Evolutionary conservation across 768 basidiomycete species (phyloP).

Genomic region (Steccherinum ochraceum): DNA sequence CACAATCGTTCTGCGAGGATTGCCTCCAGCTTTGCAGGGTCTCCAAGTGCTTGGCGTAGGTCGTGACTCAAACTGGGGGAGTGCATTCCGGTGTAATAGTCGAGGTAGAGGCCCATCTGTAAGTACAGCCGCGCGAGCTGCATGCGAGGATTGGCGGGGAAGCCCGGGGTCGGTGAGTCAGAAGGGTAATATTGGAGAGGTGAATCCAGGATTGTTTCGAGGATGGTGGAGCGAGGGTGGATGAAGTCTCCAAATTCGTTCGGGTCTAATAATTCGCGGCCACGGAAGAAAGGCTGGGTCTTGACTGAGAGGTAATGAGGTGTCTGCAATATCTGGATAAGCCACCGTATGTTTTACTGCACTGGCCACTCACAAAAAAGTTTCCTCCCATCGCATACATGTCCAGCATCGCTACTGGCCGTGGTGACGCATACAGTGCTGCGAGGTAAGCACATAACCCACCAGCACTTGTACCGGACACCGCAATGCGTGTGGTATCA

Average conservation of each 20-base stretch:
- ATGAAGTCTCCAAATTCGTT: constrained; percentile 39
- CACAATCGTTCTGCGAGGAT: constrained; percentile 18
- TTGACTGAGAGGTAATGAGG: constrained; percentile 47
- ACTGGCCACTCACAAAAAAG: constrained; percentile 32
- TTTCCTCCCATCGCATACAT: constrained; percentile 64
- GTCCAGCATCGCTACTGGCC: constrained; percentile 47
- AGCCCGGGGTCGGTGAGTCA: constrained; percentile 44
- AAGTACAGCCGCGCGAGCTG: constrained; percentile 48
- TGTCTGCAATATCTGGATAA: constrained; percentile 28
- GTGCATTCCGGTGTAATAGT: constrained; percentile 47
- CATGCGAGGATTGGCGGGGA: constrained; percentile 60
- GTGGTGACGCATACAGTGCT: constrained; percentile 45
- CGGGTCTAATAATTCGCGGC: constrained; percentile 49
- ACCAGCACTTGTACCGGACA: constrained; percentile 55
- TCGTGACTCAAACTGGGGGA: constrained; percentile 39
- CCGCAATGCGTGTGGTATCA: constrained; percentile 39
- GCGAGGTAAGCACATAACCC: constrained; percentile 60
- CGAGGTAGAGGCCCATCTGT: constrained; percentile 50
- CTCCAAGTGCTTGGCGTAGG: constrained; percentile 23
- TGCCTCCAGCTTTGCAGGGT: not conserved
- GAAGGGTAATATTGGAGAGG: constrained; percentile 39
- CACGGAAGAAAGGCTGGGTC: constrained; percentile 43
- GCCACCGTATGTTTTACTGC: not conserved
- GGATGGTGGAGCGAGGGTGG: constrained; percentile 30
- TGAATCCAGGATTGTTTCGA: constrained; percentile 33